Conservation (phyloP, 1,284 basidiomycete species). For the Cronartium quercuum region DNA sequence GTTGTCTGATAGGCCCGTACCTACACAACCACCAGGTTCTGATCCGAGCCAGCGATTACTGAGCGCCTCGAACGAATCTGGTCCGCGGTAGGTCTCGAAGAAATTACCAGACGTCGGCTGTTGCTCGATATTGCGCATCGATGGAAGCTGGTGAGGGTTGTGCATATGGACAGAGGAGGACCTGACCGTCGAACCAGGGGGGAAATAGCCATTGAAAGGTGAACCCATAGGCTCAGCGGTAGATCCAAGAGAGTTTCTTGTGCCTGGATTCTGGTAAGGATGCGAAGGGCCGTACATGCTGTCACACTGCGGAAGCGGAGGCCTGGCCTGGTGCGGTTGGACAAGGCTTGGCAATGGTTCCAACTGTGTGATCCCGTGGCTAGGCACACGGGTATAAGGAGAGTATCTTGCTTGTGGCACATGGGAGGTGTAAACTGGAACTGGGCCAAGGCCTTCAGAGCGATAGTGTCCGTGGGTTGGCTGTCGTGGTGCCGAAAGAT, state of each 20-base stretch:
- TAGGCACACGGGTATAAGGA: conserved; percentile 26
- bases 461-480: neutral
- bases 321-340: conserved; percentile 10
- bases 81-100: conserved; percentile 36
- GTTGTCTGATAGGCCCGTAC: neutral
- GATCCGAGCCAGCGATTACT: conserved; percentile 34
- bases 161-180: neutral
- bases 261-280: neutral
- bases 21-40: neutral
- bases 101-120: conserved; percentile 11
- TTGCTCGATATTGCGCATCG: conserved; percentile 19
- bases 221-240: neutral
- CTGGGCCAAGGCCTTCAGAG: neutral
- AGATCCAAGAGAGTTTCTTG: neutral
- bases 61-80: conserved; percentile 33
- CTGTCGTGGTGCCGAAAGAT: conserved; percentile 3
- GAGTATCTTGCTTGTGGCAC: conserved; percentile 31
- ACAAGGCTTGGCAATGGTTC: conserved; percentile 30
- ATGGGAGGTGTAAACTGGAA: neutral
- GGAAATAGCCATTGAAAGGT: neutral
- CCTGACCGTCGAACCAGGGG: neutral
- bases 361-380: conserved; percentile 32
- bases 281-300: neutral
- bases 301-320: neutral
- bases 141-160: neutral